Conservation (phyloP, 441 rosid genomes). For the Eutrema salsugineum region DNA sequence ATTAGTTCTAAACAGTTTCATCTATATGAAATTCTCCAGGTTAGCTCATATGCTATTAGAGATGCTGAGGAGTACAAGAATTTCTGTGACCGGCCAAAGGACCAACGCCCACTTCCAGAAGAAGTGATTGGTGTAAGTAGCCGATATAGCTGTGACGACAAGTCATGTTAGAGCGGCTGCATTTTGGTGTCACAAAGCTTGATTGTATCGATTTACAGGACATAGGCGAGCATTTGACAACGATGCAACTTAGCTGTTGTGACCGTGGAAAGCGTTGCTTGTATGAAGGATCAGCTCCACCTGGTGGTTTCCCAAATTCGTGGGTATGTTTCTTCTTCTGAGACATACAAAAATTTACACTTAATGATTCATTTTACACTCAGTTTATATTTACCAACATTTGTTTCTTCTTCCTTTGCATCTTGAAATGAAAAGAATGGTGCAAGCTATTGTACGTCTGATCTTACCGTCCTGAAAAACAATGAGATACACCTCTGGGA, state of each 20-base stretch:
- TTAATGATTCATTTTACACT: neutral
- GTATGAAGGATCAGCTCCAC: conserved; percentile 91
- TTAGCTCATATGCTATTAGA: conserved; percentile 73
- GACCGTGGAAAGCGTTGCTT: conserved; percentile 91
- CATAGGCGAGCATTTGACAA: conserved; percentile 83
- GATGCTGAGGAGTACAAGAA: conserved; percentile 88
- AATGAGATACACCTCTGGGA: conserved; percentile 89
- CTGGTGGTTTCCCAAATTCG: conserved; percentile 85
- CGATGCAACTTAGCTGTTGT: conserved; percentile 69
- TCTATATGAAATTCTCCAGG: conserved; percentile 30
- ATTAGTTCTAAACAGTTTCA: neutral
- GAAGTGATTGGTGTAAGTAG: conserved; percentile 83
- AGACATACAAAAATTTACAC: neutral
- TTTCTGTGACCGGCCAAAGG: conserved; percentile 78
- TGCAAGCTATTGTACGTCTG: conserved; percentile 57
- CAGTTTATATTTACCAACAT: conserved; percentile 4
- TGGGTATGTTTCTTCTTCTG: conserved; percentile 53
- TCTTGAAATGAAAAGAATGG: conserved; percentile 38
- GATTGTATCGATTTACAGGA: conserved; percentile 44
- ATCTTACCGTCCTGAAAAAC: conserved; percentile 68
- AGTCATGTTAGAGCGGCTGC: neutral
- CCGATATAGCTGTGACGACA: neutral
- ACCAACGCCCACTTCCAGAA: conserved; percentile 82
- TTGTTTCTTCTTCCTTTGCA: conserved; percentile 26
- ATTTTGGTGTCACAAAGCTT: neutral